Base-by-base conservation (phyloP, 108 stramenopile species). In the Skeletonema grethae region DNA sequence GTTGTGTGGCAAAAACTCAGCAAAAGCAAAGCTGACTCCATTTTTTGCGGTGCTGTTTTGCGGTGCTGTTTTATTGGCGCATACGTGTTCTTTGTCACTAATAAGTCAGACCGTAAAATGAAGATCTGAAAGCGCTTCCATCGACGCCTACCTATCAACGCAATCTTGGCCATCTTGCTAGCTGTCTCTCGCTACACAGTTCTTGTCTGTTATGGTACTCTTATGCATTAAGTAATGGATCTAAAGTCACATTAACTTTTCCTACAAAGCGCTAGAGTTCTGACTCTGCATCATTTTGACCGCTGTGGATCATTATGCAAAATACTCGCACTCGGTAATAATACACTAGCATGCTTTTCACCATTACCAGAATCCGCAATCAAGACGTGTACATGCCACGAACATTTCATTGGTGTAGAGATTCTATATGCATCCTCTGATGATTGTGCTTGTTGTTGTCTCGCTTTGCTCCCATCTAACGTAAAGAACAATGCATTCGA, bases 281-380 rank as follows among this genome's bases (percentile, higher is more conserved):
- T n/a, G n/a, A n/a, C n/a, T n/a, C n/a, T n/a, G n/a, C n/a, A n/a
- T n/a, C n/a, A n/a, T n/a, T 38, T 38, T 38, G 11, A 38, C 41
- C 41, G 41, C 41, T n/a, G 13, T 4, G 41, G 41, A 0, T 43
- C 41, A 43, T 43, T 43, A 15, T 43, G 41, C 15, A 43, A n/a
- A 43, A 43, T 61, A 30, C 15, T 10, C 29, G 61, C 25, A 45
- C 67, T 70, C 56, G 90, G 90, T 10, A 89, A 53, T 63, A 92
- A 57, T 1, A 87, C 84, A 77, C 88, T 89, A 10, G 90, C 90
- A 64, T 92, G 90, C 62, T 89, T 92, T 48, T 88, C 84, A 39
- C 53, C 39, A 5, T 79, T 69, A 35, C 75, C 73, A 24, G 75
- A 79, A 79, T 88, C 82, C 5, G 86, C 73, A 13, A 92, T 82